Evolutionary conservation across 2,329 filamentous ascomycete genomes (phyloP).

Genomic region (Parascedosporium putredinis): DNA sequence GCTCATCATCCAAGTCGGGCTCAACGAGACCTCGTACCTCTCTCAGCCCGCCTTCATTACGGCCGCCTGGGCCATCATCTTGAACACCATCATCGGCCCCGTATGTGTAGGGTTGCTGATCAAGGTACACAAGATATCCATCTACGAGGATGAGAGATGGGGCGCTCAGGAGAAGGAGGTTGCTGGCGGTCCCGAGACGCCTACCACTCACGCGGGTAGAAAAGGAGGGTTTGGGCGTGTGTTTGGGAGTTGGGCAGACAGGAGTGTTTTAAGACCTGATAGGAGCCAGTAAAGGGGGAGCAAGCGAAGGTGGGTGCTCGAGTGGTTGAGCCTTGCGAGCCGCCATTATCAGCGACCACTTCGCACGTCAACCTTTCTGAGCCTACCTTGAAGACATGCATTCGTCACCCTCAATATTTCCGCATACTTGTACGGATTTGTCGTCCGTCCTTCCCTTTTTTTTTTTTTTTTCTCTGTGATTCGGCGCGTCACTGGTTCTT

Average conservation of each 20-base stretch:
- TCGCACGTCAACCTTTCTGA: too few species aligned
- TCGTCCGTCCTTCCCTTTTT: too few species aligned
- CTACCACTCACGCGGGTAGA: background rate
- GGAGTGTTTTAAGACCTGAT: background rate
- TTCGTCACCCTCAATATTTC: too few species aligned
- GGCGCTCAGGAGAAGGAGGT: conserved; percentile 10
- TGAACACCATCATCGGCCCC: conserved; percentile 45
- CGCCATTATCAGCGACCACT: too few species aligned
- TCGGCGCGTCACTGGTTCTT: too few species aligned
- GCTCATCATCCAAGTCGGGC: conserved; percentile 30
- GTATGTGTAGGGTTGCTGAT: conserved; percentile 39
- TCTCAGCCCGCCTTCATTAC: conserved; percentile 43
- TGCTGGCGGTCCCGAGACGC: too few species aligned
- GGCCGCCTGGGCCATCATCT: conserved; percentile 44
- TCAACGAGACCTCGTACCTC: conserved; percentile 30
- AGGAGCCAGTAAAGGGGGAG: too few species aligned
- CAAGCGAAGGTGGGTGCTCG: too few species aligned
- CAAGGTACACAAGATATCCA: conserved; percentile 4
- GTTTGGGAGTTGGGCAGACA: conserved; percentile 2
- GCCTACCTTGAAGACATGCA: too few species aligned
- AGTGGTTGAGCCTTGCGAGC: too few species aligned
- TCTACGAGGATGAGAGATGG: conserved; percentile 12
- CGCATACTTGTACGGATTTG: too few species aligned
- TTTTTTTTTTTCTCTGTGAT: too few species aligned
- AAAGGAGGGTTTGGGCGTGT: background rate